A percentile compares a stretch with the other conserved stretches of the same genome.
phyloP scores from a whole-genome alignment of 2,329 filamentous ascomycete species.

The Sordariomycetes sp. region DNA sequence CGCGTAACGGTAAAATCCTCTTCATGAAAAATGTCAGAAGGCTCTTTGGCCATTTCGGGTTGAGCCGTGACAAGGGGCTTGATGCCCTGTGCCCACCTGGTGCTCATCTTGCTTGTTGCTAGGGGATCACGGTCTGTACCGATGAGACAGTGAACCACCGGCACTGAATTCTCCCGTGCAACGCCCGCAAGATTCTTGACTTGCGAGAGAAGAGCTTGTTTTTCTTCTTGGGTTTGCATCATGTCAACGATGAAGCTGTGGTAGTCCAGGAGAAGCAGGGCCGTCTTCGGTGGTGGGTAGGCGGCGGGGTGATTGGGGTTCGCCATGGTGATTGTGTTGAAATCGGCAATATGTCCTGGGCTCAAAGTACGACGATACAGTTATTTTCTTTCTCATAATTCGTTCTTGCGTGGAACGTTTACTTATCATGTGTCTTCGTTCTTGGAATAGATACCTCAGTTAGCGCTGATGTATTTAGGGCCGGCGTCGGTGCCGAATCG shows the following conservation, averaged over 20 bases:
- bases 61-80: background rate
- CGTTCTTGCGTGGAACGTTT: too few species aligned
- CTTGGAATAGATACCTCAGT: too few species aligned
- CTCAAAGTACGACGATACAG: too few species aligned
- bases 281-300: background rate
- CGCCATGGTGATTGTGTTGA: too few species aligned
- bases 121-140: background rate
- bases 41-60: background rate
- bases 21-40: too few species aligned
- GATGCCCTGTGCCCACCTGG: background rate
- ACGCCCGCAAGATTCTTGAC: background rate
- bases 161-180: background rate
- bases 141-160: background rate
- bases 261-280: background rate
- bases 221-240: background rate
- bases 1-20: too few species aligned
- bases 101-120: background rate
- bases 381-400: too few species aligned
- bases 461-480: too few species aligned
- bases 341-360: too few species aligned
- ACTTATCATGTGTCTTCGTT: too few species aligned
- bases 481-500: too few species aligned
- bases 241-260: conserved; percentile 17
- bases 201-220: background rate
- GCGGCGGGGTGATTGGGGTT: background rate